Conservation (phyloP, 2,329 filamentous ascomycete genomes). For the Diaporthe longicolla region DNA sequence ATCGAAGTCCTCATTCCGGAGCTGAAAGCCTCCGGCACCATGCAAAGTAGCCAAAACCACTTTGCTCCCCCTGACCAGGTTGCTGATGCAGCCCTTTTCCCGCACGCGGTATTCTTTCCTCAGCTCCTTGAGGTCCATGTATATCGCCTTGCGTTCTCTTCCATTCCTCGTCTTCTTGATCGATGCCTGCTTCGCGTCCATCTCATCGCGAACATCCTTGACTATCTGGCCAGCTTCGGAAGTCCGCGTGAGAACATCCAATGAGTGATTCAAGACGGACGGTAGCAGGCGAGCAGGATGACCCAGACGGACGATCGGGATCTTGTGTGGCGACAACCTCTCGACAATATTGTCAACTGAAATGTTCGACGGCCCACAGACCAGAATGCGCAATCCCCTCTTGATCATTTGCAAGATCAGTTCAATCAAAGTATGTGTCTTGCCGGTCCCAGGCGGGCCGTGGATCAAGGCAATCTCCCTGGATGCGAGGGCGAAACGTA, state of each 20-base stretch:
- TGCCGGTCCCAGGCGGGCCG: slow-evolving; percentile 94
- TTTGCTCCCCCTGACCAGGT: slow-evolving; percentile 81
- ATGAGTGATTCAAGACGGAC: slow-evolving; percentile 87
- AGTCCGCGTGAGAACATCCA: slow-evolving; percentile 91
- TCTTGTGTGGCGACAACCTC: slow-evolving; percentile 84
- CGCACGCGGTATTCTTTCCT: slow-evolving; percentile 90
- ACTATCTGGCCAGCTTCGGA: slow-evolving; percentile 93
- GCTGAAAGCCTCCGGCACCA: slow-evolving; percentile 87
- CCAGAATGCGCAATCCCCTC: slow-evolving; percentile 80
- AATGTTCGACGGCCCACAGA: slow-evolving; percentile 98
- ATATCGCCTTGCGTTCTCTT: slow-evolving; percentile 84
- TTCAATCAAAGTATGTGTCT: slow-evolving; percentile 96
- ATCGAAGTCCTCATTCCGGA: slow-evolving; percentile 86
- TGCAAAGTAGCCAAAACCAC: slow-evolving; percentile 95
- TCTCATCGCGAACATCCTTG: slow-evolving; percentile 89
- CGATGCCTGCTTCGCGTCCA: slow-evolving; percentile 91
- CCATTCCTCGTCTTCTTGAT: slow-evolving; percentile 89
- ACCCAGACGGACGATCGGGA: slow-evolving; percentile 90
- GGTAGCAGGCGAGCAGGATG: slow-evolving; percentile 93
- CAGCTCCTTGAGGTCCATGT: slow-evolving; percentile 86
- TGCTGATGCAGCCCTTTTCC: slow-evolving; percentile 84
- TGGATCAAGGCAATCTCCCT: slow-evolving; percentile 91
- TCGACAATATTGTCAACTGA: slow-evolving; percentile 99
- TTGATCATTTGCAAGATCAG: slow-evolving; percentile 91
- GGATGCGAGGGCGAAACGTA: slow-evolving; percentile 86